These are phyloP conservation scores for Cladosporium austrohemisphaericum DNA, from an alignment of 2,329 filamentous ascomycete genomes.

Conservation along the genomic window DNA sequence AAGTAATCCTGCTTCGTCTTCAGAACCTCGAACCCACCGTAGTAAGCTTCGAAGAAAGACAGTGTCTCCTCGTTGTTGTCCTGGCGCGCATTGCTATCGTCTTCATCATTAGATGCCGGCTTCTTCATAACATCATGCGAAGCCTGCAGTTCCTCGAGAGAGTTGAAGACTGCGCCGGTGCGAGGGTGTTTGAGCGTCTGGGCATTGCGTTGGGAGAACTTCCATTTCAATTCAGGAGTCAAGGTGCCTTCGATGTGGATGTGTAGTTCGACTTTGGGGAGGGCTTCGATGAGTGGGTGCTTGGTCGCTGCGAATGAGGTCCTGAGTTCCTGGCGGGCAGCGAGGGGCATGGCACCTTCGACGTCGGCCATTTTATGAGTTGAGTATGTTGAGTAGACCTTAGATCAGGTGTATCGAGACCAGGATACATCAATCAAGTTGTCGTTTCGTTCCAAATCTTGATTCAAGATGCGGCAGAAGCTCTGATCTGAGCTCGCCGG, in stretches of 20 bases:
- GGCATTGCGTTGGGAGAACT: constrained; percentile 39
- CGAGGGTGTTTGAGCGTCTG: constrained; percentile 14
- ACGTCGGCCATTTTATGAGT: constrained; percentile 14
- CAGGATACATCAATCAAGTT: too few relatives aligned
- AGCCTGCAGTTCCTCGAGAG: constrained; percentile 32
- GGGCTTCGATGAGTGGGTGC: constrained; percentile 32
- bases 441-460: too few relatives aligned
- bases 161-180: constrained; percentile 19
- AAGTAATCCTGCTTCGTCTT: constrained; percentile 38
- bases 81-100: constrained; percentile 11
- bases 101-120: background rate
- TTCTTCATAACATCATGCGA: constrained; percentile 30
- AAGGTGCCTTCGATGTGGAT: constrained; percentile 48
- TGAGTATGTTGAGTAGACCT: too few relatives aligned
- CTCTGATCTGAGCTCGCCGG: too few relatives aligned
- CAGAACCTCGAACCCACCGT: constrained; percentile 32
- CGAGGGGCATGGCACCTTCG: constrained; percentile 14
- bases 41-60: constrained; percentile 22
- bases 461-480: too few relatives aligned
- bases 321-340: constrained; percentile 1
- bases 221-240: constrained; percentile 41
- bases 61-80: constrained; percentile 19
- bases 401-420: too few relatives aligned
- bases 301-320: constrained; percentile 1
- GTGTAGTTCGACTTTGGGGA: constrained; percentile 48